These are phyloP conservation scores for Scheffersomyces illinoinensis DNA, from an alignment of 1,139 yeast genomes.

Conservation along the genomic window DNA sequence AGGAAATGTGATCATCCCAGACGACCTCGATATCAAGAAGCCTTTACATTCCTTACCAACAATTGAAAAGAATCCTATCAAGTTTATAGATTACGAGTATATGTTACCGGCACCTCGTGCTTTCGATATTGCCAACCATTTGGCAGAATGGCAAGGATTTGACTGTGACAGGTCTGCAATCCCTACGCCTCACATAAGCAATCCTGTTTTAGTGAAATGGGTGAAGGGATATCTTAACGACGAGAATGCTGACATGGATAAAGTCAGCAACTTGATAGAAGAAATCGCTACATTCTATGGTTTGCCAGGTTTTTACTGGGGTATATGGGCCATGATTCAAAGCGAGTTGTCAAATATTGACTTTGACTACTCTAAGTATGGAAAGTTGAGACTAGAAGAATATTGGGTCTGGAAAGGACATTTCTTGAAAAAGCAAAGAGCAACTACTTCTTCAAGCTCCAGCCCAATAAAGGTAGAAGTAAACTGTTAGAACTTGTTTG, in stretches of 20 bases:
- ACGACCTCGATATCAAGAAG: conserved; percentile 20
- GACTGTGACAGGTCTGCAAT: conserved; percentile 64
- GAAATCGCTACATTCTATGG: conserved; percentile 70
- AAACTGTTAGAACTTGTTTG: background rate
- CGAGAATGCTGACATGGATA: conserved; percentile 22
- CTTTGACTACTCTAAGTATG: conserved; percentile 67
- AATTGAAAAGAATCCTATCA: conserved; percentile 46
- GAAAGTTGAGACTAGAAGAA: conserved; percentile 60
- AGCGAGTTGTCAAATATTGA: conserved; percentile 70
- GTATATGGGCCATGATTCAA: conserved; percentile 82
- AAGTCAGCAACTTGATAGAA: conserved; percentile 39
- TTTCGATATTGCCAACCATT: conserved; percentile 82
- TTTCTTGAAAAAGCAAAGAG: conserved; percentile 12
- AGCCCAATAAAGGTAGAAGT: background rate
- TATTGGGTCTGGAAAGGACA: conserved; percentile 67
- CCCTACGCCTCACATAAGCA: conserved; percentile 49
- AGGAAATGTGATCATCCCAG: conserved; percentile 70
- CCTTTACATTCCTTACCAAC: conserved; percentile 22
- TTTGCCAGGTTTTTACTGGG: conserved; percentile 85
- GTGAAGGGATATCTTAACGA: conserved; percentile 48
- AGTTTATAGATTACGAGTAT: conserved; percentile 80
- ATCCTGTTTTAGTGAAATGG: conserved; percentile 56
- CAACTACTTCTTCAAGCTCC: background rate
- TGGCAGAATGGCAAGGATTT: conserved; percentile 87
- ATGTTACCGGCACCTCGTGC: conserved; percentile 81